Evolutionary conservation across 148 eudicot genomes (phyloP).

Genomic region (Selenicereus undatus): DNA sequence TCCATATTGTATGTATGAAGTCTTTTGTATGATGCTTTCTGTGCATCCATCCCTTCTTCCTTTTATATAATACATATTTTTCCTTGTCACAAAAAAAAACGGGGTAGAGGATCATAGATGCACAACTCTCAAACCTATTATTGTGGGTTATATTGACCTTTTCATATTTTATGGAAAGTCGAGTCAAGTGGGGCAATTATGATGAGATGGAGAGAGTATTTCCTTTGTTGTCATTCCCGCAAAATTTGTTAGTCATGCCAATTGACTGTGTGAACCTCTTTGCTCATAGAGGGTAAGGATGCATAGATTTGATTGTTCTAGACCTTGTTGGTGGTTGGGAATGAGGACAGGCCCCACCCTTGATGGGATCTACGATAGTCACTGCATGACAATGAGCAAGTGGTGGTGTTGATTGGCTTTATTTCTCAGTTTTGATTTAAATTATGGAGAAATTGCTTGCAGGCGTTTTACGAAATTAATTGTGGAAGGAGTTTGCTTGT

Average conservation of each 20-base stretch:
- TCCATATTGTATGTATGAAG: too few relatives aligned
- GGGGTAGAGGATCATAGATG: background rate
- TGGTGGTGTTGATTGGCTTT: background rate
- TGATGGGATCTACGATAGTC: background rate
- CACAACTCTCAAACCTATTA: background rate
- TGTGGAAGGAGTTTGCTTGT: too few relatives aligned
- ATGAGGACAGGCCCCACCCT: background rate
- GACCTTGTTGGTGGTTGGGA: background rate
- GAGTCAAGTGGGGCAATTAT: background rate
- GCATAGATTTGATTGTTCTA: background rate
- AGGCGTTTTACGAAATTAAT: too few relatives aligned
- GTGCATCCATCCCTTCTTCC: too few relatives aligned
- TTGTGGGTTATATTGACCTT: background rate
- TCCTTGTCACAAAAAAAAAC: too few relatives aligned
- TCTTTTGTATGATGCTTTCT: too few relatives aligned
- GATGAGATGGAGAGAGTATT: background rate
- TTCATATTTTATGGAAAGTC: too few relatives aligned
- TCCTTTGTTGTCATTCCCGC: background rate
- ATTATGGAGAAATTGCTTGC: background rate
- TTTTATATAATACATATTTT: too few relatives aligned
- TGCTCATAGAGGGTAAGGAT: background rate
- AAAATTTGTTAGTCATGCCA: background rate
- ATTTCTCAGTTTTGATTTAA: slow-evolving; percentile 3
- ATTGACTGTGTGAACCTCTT: background rate
- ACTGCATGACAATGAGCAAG: too few relatives aligned